These are phyloP conservation scores for Curvularia sp. DNA, from an alignment of 2,329 filamentous ascomycete genomes.

Conservation along the genomic window DNA sequence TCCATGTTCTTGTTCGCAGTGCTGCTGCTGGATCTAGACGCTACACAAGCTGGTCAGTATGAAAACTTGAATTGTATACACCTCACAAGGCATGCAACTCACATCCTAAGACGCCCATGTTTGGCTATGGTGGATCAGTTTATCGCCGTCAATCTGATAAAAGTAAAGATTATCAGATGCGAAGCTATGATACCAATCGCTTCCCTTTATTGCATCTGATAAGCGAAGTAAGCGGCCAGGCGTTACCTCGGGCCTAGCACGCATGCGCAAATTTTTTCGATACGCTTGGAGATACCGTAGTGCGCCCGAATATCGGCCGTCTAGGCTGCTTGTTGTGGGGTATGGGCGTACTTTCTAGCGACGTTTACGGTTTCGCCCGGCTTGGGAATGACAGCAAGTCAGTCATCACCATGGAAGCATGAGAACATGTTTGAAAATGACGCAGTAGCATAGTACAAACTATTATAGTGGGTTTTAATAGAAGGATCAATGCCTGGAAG, in stretches of 20 bases:
- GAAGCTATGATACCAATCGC: neutral
- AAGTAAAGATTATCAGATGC: neutral
- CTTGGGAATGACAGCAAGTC: neutral
- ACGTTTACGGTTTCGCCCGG: slow-evolving; percentile 1
- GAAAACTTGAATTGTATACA: neutral
- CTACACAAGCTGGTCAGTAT: neutral
- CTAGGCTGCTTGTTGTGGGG: neutral
- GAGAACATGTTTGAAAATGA: neutral
- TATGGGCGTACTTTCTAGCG: neutral
- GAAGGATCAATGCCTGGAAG: neutral
- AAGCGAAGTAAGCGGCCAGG: neutral
- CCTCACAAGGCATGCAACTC: neutral
- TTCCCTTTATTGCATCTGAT: slow-evolving; percentile 4
- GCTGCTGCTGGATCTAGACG: neutral
- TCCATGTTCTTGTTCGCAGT: slow-evolving; percentile 6
- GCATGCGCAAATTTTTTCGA: neutral
- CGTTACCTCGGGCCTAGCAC: neutral
- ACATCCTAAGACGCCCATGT: slow-evolving; percentile 1
- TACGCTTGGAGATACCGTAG: neutral
- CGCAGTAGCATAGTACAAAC: neutral
- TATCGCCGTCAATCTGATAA: neutral
- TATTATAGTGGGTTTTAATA: neutral
- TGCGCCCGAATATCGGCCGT: neutral
- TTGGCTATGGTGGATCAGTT: neutral
- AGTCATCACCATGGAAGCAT: neutral